phyloP scores from a whole-genome alignment of 306 rosid species.

The Castanospermum australe region DNA sequence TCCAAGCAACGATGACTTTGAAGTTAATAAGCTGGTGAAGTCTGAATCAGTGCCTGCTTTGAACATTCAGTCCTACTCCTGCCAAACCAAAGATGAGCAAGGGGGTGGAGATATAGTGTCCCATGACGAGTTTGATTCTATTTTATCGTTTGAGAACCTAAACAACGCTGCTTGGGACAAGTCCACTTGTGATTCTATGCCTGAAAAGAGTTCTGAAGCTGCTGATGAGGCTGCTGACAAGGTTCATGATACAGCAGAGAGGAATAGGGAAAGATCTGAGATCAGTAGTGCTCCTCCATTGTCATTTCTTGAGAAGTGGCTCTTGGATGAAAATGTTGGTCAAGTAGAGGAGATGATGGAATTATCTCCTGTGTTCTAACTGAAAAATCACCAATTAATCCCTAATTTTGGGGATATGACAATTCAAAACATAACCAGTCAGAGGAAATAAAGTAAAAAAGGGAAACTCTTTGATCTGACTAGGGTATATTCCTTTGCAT shows the following conservation, averaged over 20 bases:
- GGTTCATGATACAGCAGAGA: neutral
- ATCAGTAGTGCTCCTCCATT: constrained; percentile 65
- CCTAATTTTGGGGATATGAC: constrained; percentile 25
- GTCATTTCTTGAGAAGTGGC: constrained; percentile 94
- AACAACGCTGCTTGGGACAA: constrained; percentile 65
- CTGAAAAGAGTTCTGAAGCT: constrained; percentile 31
- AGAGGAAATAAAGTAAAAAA: neutral
- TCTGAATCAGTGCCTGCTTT: constrained; percentile 34
- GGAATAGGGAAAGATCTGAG: constrained; percentile 34
- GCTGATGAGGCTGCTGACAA: neutral
- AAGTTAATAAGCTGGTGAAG: constrained; percentile 12
- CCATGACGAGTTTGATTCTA: constrained; percentile 70
- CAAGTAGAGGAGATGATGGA: constrained; percentile 90
- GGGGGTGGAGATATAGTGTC: constrained; percentile 41
- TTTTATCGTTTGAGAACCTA: constrained; percentile 66
- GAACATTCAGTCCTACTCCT: neutral
- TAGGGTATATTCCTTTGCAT: constrained; percentile 31
- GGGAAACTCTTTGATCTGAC: constrained; percentile 10
- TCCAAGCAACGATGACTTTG: constrained; percentile 13
- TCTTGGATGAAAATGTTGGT: constrained; percentile 77
- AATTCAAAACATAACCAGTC: constrained; percentile 4
- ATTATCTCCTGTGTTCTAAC: constrained; percentile 77
- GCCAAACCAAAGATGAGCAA: constrained; percentile 36
- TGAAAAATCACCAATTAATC: neutral
- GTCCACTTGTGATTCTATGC: constrained; percentile 57